phyloP scores from a whole-genome alignment of 1,284 basidiomycete genomes.

The Melampsora abietis-canadensis region DNA sequence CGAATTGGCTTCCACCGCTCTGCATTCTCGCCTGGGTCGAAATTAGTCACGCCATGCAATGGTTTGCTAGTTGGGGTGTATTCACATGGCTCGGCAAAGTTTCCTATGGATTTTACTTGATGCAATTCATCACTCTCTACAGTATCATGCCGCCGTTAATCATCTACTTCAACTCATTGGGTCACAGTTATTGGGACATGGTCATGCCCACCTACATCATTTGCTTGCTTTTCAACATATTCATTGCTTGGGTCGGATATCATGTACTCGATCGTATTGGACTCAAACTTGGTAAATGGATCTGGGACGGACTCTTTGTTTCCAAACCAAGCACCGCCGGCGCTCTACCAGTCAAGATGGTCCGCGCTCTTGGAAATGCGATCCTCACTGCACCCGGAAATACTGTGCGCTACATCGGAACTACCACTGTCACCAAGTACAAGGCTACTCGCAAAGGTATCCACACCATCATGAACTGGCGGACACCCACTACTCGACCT shows the following conservation, averaged over 20 bases:
- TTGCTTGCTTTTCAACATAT: conserved; percentile 53
- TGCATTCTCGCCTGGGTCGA: conserved; percentile 54
- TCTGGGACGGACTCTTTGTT: conserved; percentile 54
- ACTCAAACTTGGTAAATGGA: conserved; percentile 54
- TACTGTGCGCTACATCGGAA: conserved; percentile 43
- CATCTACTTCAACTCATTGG: conserved; percentile 52
- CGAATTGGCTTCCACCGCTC: conserved; percentile 50
- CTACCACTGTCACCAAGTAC: conserved; percentile 42
- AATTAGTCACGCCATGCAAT: conserved; percentile 55
- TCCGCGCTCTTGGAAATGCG: conserved; percentile 46
- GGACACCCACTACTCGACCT: conserved; percentile 50
- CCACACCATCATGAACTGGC: conserved; percentile 51
- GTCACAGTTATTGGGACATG: conserved; percentile 53
- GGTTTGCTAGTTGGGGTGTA: conserved; percentile 53
- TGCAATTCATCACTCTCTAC: conserved; percentile 56
- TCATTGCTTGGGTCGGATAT: conserved; percentile 54
- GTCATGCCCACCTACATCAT: conserved; percentile 54
- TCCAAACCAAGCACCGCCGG: conserved; percentile 52
- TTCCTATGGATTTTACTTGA: conserved; percentile 56
- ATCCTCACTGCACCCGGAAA: conserved; percentile 49
- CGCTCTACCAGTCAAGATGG: conserved; percentile 50
- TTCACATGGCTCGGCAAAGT: conserved; percentile 55
- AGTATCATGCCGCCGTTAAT: conserved; percentile 54
- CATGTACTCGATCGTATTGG: conserved; percentile 53
- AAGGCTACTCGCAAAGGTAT: conserved; percentile 36